Evolutionary conservation across 164 flowering plant species (phyloP).

Genomic region (Berberis vulgaris): DNA sequence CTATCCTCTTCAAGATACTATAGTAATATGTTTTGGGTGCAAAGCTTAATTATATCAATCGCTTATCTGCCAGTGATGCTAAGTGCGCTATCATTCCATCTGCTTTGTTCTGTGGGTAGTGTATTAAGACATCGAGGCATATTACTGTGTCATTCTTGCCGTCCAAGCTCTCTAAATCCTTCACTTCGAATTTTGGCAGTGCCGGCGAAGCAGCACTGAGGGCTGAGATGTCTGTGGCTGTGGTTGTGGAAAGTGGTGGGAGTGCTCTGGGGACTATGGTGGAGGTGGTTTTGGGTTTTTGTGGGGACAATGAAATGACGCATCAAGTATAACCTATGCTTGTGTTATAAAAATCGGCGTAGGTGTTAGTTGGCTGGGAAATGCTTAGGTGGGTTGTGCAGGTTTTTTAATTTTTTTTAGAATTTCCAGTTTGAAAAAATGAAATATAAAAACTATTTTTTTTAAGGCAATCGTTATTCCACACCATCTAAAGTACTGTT

Average conservation of each 20-base stretch:
- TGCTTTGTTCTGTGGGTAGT: constrained; percentile 91
- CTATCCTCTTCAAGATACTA: constrained; percentile 71
- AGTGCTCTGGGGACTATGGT: constrained; percentile 17
- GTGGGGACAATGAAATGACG: neutral
- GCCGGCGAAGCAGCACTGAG: constrained; percentile 18
- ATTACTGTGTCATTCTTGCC: constrained; percentile 85
- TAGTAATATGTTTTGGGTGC: constrained; percentile 94
- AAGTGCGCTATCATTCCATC: constrained; percentile 93
- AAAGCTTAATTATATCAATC: constrained; percentile 77
- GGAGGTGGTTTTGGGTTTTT: constrained; percentile 6
- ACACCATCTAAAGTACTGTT: too few species aligned
- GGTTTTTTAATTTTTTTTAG: too few species aligned
- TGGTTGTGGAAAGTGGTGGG: constrained; percentile 24
- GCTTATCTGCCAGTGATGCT: constrained; percentile 76
- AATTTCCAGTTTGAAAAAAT: too few species aligned
- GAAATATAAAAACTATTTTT: too few species aligned
- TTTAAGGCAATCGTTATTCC: too few species aligned
- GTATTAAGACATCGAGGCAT: constrained; percentile 91
- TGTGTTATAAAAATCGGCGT: too few species aligned
- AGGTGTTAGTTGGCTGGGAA: too few species aligned
- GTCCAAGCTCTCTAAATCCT: constrained; percentile 71
- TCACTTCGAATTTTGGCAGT: constrained; percentile 82
- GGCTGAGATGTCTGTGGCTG: constrained; percentile 32
- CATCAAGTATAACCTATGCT: too few species aligned
- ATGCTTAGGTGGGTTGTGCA: too few species aligned